Base-by-base conservation (phyloP, 2,329 filamentous ascomycete genomes). In the Herpotrichia juniperi region DNA sequence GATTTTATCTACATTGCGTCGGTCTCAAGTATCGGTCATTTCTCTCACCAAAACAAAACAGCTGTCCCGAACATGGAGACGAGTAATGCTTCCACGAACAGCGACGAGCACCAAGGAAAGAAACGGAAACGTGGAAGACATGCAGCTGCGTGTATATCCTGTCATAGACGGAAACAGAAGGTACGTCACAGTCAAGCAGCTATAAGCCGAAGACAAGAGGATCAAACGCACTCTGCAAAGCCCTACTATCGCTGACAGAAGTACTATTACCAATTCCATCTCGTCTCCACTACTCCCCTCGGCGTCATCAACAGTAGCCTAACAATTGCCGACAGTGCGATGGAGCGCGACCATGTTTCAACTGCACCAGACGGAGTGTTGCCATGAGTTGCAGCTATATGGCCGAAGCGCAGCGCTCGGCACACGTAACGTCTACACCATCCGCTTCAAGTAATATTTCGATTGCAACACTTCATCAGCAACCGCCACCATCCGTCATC, bases 91-190 rank as follows among this genome's bases (percentile, higher is more conserved):
- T n/a, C 9, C 16, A n/a, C n/a, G n/a, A n/a, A n/a, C 31, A 34
- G 14, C 5, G 9, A n/a, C 26, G 26, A 12, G 12, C 26, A 34
- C 5, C 31, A 16, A 7, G 31, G 21, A n/a, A 59, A 54, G 43
- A 53, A 48, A 26, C 51, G 51, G 46, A 61, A 61, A 42, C 48
- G 58, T 35, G 58, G 58, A n/a, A 35, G 58, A 26, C 56, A 59
- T 14, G 51, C 58, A 17, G 53, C 49, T 28, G 58, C 56, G 10
- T 61, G 58, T 39, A 39, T 45, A 16, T 26, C 54, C n/a, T 61
- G 58, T 32, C 56, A 59, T 31, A 45, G 57, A 34, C 54, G 58
- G 2, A 61, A 61, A 34, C 58, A 61, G 21, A 61, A 61, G 52
- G 57, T 56, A 46, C 11, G 32, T n/a, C 39, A 24, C 17, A 30